A percentile compares a stretch with the other conserved stretches of the same genome.
Evolutionary conservation across 2,329 filamentous ascomycete species (phyloP).

Genomic region (Microthyrium microscopicum): DNA sequence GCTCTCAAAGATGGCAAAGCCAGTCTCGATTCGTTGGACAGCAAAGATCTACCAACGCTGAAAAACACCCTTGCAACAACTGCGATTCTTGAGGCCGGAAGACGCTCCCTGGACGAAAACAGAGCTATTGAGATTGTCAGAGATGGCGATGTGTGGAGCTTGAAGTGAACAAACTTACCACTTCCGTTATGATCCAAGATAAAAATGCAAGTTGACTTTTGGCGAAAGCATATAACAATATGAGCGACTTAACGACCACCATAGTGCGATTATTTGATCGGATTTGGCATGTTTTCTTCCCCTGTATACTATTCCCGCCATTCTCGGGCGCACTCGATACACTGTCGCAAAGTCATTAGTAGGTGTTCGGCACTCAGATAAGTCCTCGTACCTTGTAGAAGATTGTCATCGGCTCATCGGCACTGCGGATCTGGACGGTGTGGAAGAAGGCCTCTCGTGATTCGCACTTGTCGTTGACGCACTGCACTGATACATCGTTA

Average conservation of each 20-base stretch:
- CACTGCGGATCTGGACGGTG: slow-evolving; percentile 93
- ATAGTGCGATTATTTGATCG: no score
- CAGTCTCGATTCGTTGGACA: slow-evolving; percentile 61
- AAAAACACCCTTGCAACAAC: slow-evolving; percentile 83
- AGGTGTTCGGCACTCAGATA: neutral
- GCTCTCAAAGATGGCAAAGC: slow-evolving; percentile 58
- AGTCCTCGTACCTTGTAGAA: slow-evolving; percentile 6
- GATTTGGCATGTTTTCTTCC: no score
- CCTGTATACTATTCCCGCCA: slow-evolving; percentile 23
- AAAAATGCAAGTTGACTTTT: no score
- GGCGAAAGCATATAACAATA: no score
- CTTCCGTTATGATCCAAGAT: no score
- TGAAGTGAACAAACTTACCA: no score
- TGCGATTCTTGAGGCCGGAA: slow-evolving; percentile 76
- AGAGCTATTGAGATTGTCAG: slow-evolving; percentile 59
- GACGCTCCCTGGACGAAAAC: slow-evolving; percentile 68
- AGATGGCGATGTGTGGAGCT: slow-evolving; percentile 48
- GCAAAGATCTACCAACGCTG: slow-evolving; percentile 66
- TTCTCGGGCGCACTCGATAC: slow-evolving; percentile 12
- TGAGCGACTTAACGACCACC: no score
- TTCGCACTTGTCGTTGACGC: slow-evolving; percentile 62
- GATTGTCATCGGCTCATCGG: slow-evolving; percentile 93
- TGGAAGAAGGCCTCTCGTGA: slow-evolving; percentile 82
- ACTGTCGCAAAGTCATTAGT: slow-evolving; percentile 4
- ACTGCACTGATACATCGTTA: slow-evolving; percentile 45